Percentiles rank a stretch among this genome's conserved stretches.
phyloP scores from a whole-genome alignment of 1,139 yeast species.

The Sugiyamaella castrensis region DNA sequence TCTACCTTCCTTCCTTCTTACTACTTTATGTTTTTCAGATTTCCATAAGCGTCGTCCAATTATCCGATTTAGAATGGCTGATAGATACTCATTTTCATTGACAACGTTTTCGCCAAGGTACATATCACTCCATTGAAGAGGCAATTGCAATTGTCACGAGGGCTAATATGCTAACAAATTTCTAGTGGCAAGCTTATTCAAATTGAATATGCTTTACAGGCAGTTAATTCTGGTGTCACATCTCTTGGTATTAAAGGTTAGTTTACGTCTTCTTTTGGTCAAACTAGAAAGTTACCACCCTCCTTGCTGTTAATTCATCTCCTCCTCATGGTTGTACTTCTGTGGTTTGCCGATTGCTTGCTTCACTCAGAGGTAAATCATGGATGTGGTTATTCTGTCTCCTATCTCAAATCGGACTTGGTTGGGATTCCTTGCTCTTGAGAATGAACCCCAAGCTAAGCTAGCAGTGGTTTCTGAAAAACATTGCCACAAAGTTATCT shows the following conservation, averaged over 20 bases:
- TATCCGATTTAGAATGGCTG: conserved; percentile 61
- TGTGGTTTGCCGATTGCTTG: no score
- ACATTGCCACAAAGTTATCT: no score
- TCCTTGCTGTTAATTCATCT: no score
- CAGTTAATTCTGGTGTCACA: conserved; percentile 97
- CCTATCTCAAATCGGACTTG: conserved; percentile 4
- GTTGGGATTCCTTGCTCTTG: no score
- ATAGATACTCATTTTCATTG: conserved; percentile 93
- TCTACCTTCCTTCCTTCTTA: no score
- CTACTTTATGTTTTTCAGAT: no score
- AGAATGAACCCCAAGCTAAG: no score
- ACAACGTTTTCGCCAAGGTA: conserved; percentile 96
- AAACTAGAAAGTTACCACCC: neutral
- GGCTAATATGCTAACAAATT: conserved; percentile 16
- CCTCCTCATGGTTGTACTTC: no score
- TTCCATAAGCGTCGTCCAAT: no score
- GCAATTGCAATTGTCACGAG: conserved; percentile 1
- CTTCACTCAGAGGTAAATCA: no score
- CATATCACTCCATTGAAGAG: conserved; percentile 33
- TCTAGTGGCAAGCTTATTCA: conserved; percentile 91
- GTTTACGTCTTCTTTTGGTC: conserved; percentile 5
- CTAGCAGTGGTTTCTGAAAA: no score
- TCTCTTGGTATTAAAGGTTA: conserved; percentile 82
- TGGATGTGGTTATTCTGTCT: neutral
- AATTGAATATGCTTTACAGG: conserved; percentile 95